A percentile compares a stretch with the other conserved stretches of the same genome.
Conservation (phyloP, 805 yeast species). For the Jamesozyma jinghongensis region DNA sequence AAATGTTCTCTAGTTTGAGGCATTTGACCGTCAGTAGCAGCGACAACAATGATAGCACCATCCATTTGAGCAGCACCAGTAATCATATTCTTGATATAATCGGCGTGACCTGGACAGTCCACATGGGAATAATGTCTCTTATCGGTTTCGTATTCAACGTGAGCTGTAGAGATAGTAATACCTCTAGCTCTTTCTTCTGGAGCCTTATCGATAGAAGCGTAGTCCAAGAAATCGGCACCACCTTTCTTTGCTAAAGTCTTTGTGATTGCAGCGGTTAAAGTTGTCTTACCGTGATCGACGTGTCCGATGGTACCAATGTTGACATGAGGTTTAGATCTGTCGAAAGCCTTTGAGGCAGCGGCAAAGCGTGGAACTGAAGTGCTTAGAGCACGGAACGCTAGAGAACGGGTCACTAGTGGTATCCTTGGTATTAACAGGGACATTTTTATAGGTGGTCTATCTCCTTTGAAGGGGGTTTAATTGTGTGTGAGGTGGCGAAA, state of each 20-base stretch:
- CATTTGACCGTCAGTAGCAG: constrained; percentile 99
- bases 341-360: constrained; percentile 60
- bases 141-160: constrained; percentile 92
- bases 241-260: constrained; percentile 80
- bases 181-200: constrained; percentile 99
- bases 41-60: constrained; percentile 97
- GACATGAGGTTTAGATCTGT: constrained; percentile 93
- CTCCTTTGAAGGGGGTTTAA: too few relatives aligned
- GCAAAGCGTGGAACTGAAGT: not conserved
- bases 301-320: constrained; percentile 98
- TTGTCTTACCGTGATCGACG: constrained; percentile 98
- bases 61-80: constrained; percentile 99
- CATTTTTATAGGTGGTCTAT: constrained; percentile 3
- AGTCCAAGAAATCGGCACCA: constrained; percentile 91
- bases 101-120: constrained; percentile 98
- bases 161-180: constrained; percentile 96
- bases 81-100: constrained; percentile 97
- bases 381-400: not conserved
- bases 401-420: constrained; percentile 1
- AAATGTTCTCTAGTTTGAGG: constrained; percentile 99
- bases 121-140: constrained; percentile 96
- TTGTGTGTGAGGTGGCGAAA: too few relatives aligned
- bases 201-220: constrained; percentile 83
- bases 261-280: constrained; percentile 97
- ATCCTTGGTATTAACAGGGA: constrained; percentile 18